These are phyloP conservation scores for Boechera divaricarpa DNA, from an alignment of 345 rosid genomes.

Conservation along the genomic window DNA sequence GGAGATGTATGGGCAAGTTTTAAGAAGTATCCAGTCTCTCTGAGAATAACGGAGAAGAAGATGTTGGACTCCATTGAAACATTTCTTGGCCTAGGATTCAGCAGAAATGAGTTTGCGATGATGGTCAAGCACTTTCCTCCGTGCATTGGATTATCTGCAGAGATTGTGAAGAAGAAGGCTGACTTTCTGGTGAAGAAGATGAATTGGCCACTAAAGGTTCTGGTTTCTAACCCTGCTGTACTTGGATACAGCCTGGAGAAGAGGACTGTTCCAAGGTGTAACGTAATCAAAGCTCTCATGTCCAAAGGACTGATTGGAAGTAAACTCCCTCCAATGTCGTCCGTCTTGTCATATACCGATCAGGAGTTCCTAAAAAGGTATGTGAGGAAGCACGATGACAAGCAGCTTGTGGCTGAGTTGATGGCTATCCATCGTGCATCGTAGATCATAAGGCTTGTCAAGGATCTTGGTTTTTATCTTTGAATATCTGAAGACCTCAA, in stretches of 20 bases:
- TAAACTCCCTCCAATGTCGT: no score
- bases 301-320: neutral
- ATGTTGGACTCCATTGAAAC: constrained; percentile 33
- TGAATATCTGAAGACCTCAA: neutral
- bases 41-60: constrained; percentile 36
- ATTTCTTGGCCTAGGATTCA: constrained; percentile 31
- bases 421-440: constrained; percentile 3
- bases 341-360: no score
- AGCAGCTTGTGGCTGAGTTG: neutral
- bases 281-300: no score
- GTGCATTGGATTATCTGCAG: neutral
- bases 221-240: constrained; percentile 24
- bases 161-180: no score
- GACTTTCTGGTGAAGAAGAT: neutral
- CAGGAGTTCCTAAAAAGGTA: no score
- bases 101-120: constrained; percentile 36
- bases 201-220: constrained; percentile 36
- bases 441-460: neutral
- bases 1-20: constrained; percentile 35
- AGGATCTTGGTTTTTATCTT: neutral
- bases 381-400: neutral
- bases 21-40: constrained; percentile 36
- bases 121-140: constrained; percentile 3
- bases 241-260: neutral
- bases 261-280: no score